phyloP scores from a whole-genome alignment of 768 basidiomycete species.

The Xerocomellus chrysenteron region DNA sequence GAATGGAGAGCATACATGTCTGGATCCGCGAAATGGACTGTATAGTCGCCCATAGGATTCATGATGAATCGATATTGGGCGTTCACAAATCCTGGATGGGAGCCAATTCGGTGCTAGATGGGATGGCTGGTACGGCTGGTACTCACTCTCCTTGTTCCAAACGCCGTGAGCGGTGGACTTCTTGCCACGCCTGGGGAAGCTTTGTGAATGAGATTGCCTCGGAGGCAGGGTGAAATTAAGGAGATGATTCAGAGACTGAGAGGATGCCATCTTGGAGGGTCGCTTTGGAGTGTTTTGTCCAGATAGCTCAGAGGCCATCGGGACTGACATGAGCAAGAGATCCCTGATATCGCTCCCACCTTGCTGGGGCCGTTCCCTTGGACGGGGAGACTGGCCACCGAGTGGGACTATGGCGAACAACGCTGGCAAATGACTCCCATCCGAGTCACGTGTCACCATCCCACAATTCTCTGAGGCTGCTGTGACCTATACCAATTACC shows the following conservation, averaged over 20 bases:
- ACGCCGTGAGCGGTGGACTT: constrained; percentile 61
- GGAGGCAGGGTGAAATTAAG: constrained; percentile 95
- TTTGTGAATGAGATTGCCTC: constrained; percentile 62
- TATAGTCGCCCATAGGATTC: constrained; percentile 89
- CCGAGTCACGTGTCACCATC: constrained; percentile 27
- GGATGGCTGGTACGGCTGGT: constrained; percentile 8
- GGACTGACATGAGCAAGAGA: constrained; percentile 22
- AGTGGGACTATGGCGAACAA: not conserved
- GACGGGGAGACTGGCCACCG: constrained; percentile 41
- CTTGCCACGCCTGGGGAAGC: constrained; percentile 72
- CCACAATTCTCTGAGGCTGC: too few relatives aligned
- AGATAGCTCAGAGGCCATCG: constrained; percentile 25
- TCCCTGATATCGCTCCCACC: constrained; percentile 22
- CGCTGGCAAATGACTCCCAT: constrained; percentile 20
- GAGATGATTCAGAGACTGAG: constrained; percentile 74
- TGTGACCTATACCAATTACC: not conserved
- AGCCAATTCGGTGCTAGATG: constrained; percentile 14
- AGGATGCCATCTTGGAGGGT: constrained; percentile 64
- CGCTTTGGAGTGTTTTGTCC: constrained; percentile 51
- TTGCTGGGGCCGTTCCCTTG: constrained; percentile 46
- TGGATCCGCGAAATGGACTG: constrained; percentile 95
- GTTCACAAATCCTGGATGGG: constrained; percentile 84
- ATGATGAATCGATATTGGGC: constrained; percentile 95
- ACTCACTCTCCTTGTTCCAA: constrained; percentile 93
- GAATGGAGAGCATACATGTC: constrained; percentile 72